Evolutionary conservation across 495 filamentous ascomycete genomes (phyloP), one percentile per base, ranked within the genome.

Genomic region (Aspergillus baeticus): DNA sequence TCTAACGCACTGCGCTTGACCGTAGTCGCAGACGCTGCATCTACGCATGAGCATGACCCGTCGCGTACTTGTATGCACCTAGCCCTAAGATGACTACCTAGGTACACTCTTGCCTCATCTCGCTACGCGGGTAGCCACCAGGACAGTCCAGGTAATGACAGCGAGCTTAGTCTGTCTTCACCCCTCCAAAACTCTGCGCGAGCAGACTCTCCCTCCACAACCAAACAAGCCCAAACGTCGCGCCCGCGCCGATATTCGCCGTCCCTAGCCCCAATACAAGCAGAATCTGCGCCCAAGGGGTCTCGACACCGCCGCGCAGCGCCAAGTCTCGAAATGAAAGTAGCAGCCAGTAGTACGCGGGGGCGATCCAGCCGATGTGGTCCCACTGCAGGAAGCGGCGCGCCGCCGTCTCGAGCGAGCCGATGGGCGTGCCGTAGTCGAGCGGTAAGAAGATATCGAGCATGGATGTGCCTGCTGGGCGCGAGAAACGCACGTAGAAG

Each of bases 221-320:
- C 61, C 64, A 67, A 2, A 51, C 61, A 21, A 67, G 10, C 2
- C 45, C 51, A 61, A 64, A 56, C 13, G 61, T 60, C 1, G 64
- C 55, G 0, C 64, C 64, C 6, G 64, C 61, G 1, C 61, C 64
- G 36, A 60, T 18, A 2, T n/a, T 29, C 15, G 13, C 33, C 0
- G 59, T 62, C 4, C 15, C 22, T 0, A 39, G 43, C 14, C 36
- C 46, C 34, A 58, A 47, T 2, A 22, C 51, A 6, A 42, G 44
- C 3, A 63, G 18, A 10, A 34, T 38, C 31, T 54, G 51, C 17
- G 26, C 15, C 59, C 61, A 62, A 6, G 54, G 44, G 8, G 62
- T 11, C 5, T 23, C 6, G 33, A 18, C 44, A 5, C 61, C 64
- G 5, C 61, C 64, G 5, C 29, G 39, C 13, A 23, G 26, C 33